A percentile compares a stretch with the other conserved stretches of the same genome.
Evolutionary conservation across 352 stramenopile genomes (phyloP).

Genomic region (Phytophthora melonis): DNA sequence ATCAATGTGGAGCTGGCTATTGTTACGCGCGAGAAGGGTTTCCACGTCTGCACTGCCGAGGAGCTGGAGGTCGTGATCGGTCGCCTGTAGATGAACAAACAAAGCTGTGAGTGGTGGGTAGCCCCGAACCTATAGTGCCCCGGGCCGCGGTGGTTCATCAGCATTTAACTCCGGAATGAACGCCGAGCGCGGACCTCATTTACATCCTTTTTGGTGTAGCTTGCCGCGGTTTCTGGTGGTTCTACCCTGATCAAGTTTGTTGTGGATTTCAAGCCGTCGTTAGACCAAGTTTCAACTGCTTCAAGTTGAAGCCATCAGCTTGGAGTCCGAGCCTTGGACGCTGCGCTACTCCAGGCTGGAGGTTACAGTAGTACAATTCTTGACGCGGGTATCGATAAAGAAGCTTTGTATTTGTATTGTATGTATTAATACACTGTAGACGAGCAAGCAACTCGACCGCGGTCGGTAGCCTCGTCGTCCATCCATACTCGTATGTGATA

Average conservation of each 20-base stretch:
- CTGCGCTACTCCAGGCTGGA: too few relatives aligned
- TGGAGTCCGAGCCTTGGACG: too few relatives aligned
- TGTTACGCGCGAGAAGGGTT: slow-evolving; percentile 96
- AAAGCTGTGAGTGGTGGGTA: slow-evolving; percentile 9
- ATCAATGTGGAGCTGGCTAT: slow-evolving; percentile 99
- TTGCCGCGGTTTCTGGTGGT: slow-evolving; percentile 11
- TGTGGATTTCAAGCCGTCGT: not conserved
- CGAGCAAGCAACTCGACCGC: slow-evolving; percentile 22
- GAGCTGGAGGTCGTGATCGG: slow-evolving; percentile 95
- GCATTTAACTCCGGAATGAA: slow-evolving; percentile 35
- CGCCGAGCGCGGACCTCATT: slow-evolving; percentile 23
- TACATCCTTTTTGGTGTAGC: slow-evolving; percentile 19
- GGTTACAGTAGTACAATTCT: too few relatives aligned
- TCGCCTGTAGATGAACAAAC: slow-evolving; percentile 65
- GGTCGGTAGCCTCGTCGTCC: slow-evolving; percentile 5
- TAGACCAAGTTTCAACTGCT: too few relatives aligned
- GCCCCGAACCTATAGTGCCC: slow-evolving; percentile 2
- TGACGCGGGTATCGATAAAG: too few relatives aligned
- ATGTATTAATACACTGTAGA: slow-evolving; percentile 7
- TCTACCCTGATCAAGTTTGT: not conserved
- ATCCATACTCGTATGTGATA: slow-evolving; percentile 12
- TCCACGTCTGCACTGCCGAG: slow-evolving; percentile 94
- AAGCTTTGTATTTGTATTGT: not conserved
- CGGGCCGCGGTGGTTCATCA: slow-evolving; percentile 5
- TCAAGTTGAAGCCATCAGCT: not conserved